Evolutionary conservation across 208 protist species (phyloP), one percentile per base, ranked within the genome.

Genomic region (Giardia duodenalis): DNA sequence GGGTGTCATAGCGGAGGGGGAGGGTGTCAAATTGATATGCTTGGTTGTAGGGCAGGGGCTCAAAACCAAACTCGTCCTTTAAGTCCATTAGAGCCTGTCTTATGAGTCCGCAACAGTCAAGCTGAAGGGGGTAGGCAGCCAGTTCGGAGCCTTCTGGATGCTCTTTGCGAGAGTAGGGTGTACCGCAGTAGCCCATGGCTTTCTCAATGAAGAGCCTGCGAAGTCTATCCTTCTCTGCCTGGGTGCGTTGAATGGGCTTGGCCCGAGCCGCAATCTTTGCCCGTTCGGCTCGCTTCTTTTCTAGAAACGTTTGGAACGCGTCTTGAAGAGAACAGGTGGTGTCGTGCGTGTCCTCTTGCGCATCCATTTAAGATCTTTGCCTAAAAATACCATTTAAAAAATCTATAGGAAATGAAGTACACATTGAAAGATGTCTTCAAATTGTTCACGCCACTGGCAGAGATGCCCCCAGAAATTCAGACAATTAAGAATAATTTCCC

Each of bases 51-150:
- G n/a, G 47, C 42, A 57, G 46, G 22, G 67, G 1, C 4, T 10
- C 30, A 88, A 94, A 93, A 0, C 92, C 93, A 86, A 94, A 92
- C 0, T 94, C 87, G 2, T 93, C 86, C 42, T 93, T 42, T 44
- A 94, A 48, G 44, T 94, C 92, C 0, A 87, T 47, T 4, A 93
- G 48, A 0, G 22, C 92, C 39, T 92, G 22, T 42, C 93, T 48
- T 46, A 94, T 67, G 1, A 94, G 44, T 1, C 92, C 93, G 67
- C 93, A 94, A 92, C 93, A 94, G 47, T 94, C 93, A 0, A 94
- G 92, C 47, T 88, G 86, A n/a, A 93, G 30, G 0, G 92, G 86
- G 42, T n/a, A 87, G 43, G 1, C 39, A 47, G 1, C 39, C 42
- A 87, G 2, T 0, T 57, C 47, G 3, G 92, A 92, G 42, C 45